phyloP scores from a whole-genome alignment of 2,329 filamentous ascomycete species.

The Aspergillus bombycis region DNA sequence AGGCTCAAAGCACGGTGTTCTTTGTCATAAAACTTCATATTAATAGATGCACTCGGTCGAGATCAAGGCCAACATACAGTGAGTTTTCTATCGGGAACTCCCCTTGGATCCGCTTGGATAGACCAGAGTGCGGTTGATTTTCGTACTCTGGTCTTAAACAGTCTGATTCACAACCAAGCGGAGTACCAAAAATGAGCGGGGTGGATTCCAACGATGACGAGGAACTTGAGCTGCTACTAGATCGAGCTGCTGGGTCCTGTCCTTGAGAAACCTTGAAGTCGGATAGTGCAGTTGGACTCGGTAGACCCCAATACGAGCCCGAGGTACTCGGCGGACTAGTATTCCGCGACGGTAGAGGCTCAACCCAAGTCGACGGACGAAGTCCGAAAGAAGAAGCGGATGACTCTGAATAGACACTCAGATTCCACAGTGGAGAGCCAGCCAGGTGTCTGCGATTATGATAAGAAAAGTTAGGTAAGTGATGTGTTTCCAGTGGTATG shows the following conservation, averaged over 20 bases:
- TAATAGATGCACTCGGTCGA: background rate
- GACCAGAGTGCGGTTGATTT: background rate
- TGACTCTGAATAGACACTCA: background rate
- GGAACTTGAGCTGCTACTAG: background rate
- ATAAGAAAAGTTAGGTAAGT: conserved; percentile 9
- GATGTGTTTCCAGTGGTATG: background rate
- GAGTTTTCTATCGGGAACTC: background rate
- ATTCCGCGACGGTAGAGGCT: background rate
- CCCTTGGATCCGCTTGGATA: background rate
- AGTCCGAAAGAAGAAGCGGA: conserved; percentile 3
- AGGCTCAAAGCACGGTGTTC: background rate
- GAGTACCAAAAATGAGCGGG: conserved; percentile 1
- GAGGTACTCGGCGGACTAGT: background rate
- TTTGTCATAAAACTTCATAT: background rate
- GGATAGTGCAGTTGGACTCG: background rate
- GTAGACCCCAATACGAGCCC: background rate
- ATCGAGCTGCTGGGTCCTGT: background rate
- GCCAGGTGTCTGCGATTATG: conserved; percentile 5
- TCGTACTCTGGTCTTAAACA: background rate
- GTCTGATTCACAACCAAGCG: conserved; percentile 1
- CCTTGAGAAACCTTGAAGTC: background rate
- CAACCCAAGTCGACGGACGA: background rate
- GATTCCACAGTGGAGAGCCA: conserved; percentile 4
- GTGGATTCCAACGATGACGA: background rate
- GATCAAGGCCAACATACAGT: conserved; percentile 2